Base-by-base conservation (phyloP, 768 basidiomycete genomes). In the Amanita exitialis region DNA sequence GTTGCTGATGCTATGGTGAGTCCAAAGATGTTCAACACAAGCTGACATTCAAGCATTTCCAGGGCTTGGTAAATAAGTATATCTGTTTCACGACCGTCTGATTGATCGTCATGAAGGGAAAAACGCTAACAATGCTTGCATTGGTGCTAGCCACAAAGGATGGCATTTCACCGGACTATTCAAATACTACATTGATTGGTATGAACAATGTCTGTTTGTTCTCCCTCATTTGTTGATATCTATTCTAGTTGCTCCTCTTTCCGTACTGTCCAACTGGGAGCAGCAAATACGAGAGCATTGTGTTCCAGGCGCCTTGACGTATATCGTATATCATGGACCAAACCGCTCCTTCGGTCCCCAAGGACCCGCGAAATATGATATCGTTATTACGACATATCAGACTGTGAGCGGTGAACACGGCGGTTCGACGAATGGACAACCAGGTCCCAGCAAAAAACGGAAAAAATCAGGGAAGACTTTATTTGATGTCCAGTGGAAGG, bases 121-220 rank as follows among this genome's bases (percentile, higher is more conserved):
- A 95, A 73, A 96, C 94, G 0, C 69, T 96, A 37, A 91, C 89
- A 0, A 90, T 92, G 78, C 69, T 96, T 36, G 74, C 90, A 4
- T 71, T 96, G 13, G 75, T 92, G 36, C 64, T 93, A 23, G 81
- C 87, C 1, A 93, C 92, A 2, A 85, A 82, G 61, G 60, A 72
- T 8, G 86, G 93, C 39, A 56, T 75, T 10, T 72, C 80, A 1
- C 52, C 61, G 1, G 75, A 73, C 3, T 80, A 74, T 58, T 82
- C 78, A 39, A 80, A 80, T 39, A 68, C 79, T 37, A 94, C 93
- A 0, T 74, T 96, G 28, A 86, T 96, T 23, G 86, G 92, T 87
- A 56, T 47, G 74, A 42, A 54, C 42, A 34, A 1, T 49, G 35
- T 7, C 23, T 27, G n/a, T 15, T 44, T 12, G 25, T 41, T 48